Evolutionary conservation across 352 stramenopile species (phyloP).

Genomic region (Plasmopara muralis): DNA sequence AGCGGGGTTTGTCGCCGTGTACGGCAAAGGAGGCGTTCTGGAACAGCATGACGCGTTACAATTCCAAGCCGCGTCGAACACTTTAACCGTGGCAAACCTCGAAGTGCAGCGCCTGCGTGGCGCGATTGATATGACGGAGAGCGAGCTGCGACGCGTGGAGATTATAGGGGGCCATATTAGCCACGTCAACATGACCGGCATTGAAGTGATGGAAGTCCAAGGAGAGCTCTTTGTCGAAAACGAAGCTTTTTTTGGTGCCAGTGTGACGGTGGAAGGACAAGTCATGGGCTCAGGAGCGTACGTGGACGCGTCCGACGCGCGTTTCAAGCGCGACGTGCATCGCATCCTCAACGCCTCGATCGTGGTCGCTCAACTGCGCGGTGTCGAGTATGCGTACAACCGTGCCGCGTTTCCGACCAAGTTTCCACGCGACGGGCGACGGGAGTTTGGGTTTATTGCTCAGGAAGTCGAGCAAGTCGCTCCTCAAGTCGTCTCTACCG

Average conservation of each 20-base stretch:
- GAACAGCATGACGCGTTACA: slow-evolving; percentile 43
- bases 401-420: slow-evolving; percentile 32
- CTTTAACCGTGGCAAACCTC: slow-evolving; percentile 39
- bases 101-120: slow-evolving; percentile 43
- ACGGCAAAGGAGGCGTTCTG: slow-evolving; percentile 65
- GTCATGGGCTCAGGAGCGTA: slow-evolving; percentile 89
- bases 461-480: slow-evolving; percentile 81
- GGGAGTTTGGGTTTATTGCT: slow-evolving; percentile 84
- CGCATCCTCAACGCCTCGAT: slow-evolving; percentile 39
- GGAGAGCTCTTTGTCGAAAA: slow-evolving; percentile 80
- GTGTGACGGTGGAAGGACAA: slow-evolving; percentile 80
- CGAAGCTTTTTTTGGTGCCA: slow-evolving; percentile 75
- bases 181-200: slow-evolving; percentile 66
- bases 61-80: slow-evolving; percentile 48
- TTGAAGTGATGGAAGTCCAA: slow-evolving; percentile 64
- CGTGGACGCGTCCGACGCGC: slow-evolving; percentile 82
- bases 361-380: slow-evolving; percentile 45
- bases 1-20: slow-evolving; percentile 53
- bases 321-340: slow-evolving; percentile 79
- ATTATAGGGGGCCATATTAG: slow-evolving; percentile 73
- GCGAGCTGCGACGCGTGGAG: slow-evolving; percentile 55
- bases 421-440: slow-evolving; percentile 27
- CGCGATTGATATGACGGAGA: slow-evolving; percentile 76
- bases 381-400: slow-evolving; percentile 60
- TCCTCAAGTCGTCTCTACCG: slow-evolving; percentile 68